Base-by-base conservation (phyloP, 192 early-diverging fungal species). In the Spizellomyces punctatus region DNA sequence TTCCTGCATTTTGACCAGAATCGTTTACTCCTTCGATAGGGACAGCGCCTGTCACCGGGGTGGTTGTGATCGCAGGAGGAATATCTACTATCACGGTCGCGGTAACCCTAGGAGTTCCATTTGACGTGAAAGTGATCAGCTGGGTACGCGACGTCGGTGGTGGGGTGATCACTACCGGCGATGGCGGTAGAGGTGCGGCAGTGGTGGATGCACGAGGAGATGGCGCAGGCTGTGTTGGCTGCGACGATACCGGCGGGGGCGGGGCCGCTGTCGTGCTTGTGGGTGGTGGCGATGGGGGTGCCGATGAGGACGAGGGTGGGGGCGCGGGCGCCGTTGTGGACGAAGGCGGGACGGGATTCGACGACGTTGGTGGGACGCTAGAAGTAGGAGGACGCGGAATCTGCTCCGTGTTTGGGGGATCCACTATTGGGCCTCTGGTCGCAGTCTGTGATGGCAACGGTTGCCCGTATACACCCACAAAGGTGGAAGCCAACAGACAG, bases 31-130 rank as follows among this genome's bases (percentile, higher is more conserved):
- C 36, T 36, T 17, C 17, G 17, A 16, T 62, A 27, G 14, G 14
- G 12, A 57, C n/a, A n/a, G 56, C 17, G 14, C 21, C 27, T 4
- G 54, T 22, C 6, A 45, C 45, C 10, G 69, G 19, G 14, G 59
- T 42, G 22, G 22, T 2, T 14, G 69, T 62, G 17, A 21, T 16
- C 10, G 17, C 46, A 27, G 56, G 12, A 21, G 46, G 45, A 2
- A 36, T 36, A 42, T 72, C 71, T 9, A 72, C 71, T 19, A 63
- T 63, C 9, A 72, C 71, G 42, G 71, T 72, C 27, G 71, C 64
- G 17, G 71, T 72, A 10, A 60, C 48, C 7, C 27, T 19, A 19
- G 63, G 62, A 7, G 49, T 58, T 21, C 71, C 71, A 36, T 72
- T 72, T 5, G 49, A 55, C 19, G 62, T 72, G 41, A 55, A 42